Percentiles rank a stretch among this genome's conserved stretches.
Conservation (phyloP, 306 rosid species). For the Castanea crenata region DNA sequence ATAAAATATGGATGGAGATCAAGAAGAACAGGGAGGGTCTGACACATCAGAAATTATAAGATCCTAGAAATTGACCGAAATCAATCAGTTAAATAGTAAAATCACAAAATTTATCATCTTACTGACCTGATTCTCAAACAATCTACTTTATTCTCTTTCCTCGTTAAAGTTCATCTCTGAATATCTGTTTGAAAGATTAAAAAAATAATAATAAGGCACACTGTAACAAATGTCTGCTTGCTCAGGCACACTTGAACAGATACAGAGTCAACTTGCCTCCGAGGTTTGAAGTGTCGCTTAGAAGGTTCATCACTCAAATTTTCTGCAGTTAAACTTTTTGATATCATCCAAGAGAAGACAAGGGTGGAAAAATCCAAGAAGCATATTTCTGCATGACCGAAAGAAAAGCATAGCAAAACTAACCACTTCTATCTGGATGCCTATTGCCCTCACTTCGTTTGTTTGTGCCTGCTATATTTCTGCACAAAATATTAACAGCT, state of each 20-base stretch:
- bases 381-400: not conserved
- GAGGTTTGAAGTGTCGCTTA: slow-evolving; percentile 2
- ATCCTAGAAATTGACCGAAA: not conserved
- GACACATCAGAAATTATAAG: not conserved
- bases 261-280: slow-evolving; percentile 15
- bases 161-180: slow-evolving; percentile 7
- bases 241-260: not conserved
- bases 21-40: not conserved
- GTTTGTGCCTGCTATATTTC: not conserved
- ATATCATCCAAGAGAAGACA: not conserved
- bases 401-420: slow-evolving; percentile 2
- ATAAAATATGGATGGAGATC: too few relatives aligned
- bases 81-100: not conserved
- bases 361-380: not conserved
- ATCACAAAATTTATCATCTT: not conserved
- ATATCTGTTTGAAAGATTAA: not conserved
- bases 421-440: slow-evolving; percentile 2
- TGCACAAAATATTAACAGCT: slow-evolving; percentile 4
- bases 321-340: not conserved
- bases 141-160: not conserved
- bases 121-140: slow-evolving; percentile 1
- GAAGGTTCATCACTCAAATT: not conserved
- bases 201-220: not conserved
- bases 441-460: not conserved
- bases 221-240: not conserved